Evolutionary conservation across 73 alveolate species (phyloP).

Genomic region (Paramecium pentaurelia): DNA sequence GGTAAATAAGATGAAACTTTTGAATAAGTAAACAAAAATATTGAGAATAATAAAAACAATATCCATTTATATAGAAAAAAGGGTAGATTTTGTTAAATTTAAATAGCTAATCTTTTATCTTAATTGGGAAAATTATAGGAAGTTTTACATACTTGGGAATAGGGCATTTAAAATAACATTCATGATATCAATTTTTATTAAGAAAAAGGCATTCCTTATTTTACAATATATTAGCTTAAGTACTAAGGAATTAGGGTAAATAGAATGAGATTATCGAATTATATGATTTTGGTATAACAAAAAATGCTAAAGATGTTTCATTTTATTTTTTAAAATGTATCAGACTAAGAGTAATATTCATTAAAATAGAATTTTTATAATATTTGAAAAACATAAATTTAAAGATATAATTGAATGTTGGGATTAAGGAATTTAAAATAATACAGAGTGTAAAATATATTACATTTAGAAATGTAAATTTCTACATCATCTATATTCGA

Average conservation of each 20-base stretch:
- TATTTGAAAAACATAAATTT: not conserved
- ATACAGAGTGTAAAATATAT: not conserved
- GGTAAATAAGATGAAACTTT: not conserved
- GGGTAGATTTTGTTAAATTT: not conserved
- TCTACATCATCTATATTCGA: not conserved
- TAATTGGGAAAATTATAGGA: not conserved
- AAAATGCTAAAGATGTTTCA: not conserved
- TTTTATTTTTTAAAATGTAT: not conserved
- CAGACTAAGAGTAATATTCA: not conserved
- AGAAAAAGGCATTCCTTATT: not conserved
- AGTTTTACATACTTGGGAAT: not conserved
- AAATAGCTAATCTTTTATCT: not conserved
- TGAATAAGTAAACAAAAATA: not conserved
- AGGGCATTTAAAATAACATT: not conserved
- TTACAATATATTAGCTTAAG: not conserved
- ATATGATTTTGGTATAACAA: not conserved
- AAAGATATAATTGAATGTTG: not conserved
- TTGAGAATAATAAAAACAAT: not conserved
- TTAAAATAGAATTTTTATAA: too few relatives aligned
- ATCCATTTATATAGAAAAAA: not conserved
- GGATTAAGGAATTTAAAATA: not conserved
- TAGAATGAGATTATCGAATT: not conserved
- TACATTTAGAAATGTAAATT: not conserved
- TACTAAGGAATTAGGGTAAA: not conserved
- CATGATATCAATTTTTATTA: not conserved